A percentile compares a stretch with the other conserved stretches of the same genome.
Conservation (phyloP, 225 moss, liverwort and hornwort genomes). For the Thuidium tamariscinum region DNA sequence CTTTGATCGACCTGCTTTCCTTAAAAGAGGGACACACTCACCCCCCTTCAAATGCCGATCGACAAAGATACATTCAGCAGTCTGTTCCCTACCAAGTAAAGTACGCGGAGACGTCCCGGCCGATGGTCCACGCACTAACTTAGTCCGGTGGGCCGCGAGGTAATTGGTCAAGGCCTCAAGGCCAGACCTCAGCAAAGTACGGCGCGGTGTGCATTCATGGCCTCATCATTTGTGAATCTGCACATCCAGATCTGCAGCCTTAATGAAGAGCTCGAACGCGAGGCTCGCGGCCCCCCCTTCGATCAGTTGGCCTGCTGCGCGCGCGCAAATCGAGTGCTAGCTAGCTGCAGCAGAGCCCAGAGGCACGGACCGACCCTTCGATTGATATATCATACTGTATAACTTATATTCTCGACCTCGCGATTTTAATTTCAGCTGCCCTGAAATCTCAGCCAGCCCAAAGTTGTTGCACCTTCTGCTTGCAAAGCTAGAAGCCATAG, state of each 20-base stretch:
- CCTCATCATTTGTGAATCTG: conserved; percentile 10
- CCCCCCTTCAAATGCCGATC: not conserved
- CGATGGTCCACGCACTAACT: not conserved
- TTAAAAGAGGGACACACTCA: not conserved
- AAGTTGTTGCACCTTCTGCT: not conserved
- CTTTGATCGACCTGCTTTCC: not conserved
- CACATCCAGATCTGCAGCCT: not conserved
- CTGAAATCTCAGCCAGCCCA: not conserved
- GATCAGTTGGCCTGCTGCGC: not conserved
- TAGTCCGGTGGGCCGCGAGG: not conserved
- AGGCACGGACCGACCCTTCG: too few species aligned
- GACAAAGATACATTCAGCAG: not conserved
- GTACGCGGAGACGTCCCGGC: not conserved
- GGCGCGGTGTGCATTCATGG: not conserved
- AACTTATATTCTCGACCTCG: not conserved
- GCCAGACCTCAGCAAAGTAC: not conserved
- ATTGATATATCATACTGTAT: not conserved
- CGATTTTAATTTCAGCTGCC: not conserved
- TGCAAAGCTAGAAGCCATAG: not conserved
- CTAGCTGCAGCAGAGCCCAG: not conserved
- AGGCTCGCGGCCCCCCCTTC: not conserved
- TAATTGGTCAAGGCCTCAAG: not conserved
- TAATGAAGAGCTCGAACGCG: not conserved
- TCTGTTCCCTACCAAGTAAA: not conserved
- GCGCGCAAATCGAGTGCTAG: too few species aligned